These are phyloP conservation scores for Evansstolkia leycettana DNA, from an alignment of 495 filamentous ascomycete species.

Conservation along the genomic window DNA sequence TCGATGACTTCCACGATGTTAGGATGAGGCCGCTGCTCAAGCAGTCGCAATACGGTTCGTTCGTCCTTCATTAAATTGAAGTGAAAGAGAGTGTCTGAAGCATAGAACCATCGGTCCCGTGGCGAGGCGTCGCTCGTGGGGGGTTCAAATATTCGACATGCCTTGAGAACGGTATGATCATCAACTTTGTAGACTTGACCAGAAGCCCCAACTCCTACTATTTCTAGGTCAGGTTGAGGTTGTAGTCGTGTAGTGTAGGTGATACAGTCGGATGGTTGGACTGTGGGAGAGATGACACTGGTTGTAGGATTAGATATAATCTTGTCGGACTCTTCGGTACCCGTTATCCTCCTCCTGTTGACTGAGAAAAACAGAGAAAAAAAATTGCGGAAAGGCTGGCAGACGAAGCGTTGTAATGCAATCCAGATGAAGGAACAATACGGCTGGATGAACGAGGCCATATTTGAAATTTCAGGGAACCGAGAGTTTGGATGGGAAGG, in stretches of 20 bases:
- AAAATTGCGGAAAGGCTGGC: no score
- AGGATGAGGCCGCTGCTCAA: slow-evolving; percentile 13
- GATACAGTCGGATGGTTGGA: no score
- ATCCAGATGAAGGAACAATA: no score
- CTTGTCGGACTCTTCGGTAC: no score
- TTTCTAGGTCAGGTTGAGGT: slow-evolving; percentile 17
- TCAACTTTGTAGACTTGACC: slow-evolving; percentile 13
- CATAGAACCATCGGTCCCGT: slow-evolving; percentile 11
- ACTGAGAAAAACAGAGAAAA: no score
- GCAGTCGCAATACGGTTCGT: slow-evolving; percentile 10
- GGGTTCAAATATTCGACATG: slow-evolving; percentile 10
- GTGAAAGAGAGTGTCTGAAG: slow-evolving; percentile 15
- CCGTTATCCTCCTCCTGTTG: no score
- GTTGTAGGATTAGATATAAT: no score
- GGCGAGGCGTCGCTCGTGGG: slow-evolving; percentile 7
- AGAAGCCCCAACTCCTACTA: slow-evolving; percentile 11
- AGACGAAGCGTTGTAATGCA: no score
- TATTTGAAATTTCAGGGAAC: no score
- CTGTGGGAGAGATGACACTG: no score
- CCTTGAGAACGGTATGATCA: slow-evolving; percentile 13
- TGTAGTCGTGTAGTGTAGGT: slow-evolving; percentile 14
- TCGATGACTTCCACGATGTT: slow-evolving; percentile 15
- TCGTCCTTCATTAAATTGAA: slow-evolving; percentile 13
- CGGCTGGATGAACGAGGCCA: no score
- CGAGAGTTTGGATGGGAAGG: no score